Conservation (phyloP, 2,329 filamentous ascomycete genomes). For the Alternaria panax region DNA sequence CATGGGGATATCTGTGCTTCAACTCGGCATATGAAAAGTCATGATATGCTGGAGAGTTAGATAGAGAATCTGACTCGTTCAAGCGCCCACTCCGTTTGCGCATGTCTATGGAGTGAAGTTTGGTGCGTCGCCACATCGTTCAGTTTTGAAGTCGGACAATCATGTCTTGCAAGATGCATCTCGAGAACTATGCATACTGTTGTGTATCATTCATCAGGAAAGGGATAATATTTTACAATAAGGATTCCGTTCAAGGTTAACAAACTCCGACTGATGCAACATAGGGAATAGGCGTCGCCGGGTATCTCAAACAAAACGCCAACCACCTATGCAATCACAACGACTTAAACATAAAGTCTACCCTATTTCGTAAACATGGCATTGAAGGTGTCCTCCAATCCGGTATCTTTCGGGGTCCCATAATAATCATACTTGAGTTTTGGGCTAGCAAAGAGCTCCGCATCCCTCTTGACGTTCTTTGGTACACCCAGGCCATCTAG, state of each 20-base stretch:
- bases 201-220: not conserved
- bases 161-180: not conserved
- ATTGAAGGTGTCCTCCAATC: conserved; percentile 44
- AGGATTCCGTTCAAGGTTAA: not conserved
- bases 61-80: conserved; percentile 47
- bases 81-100: conserved; percentile 33
- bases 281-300: conserved; percentile 14
- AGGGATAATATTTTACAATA: not conserved
- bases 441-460: conserved; percentile 40
- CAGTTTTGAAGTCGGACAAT: not conserved
- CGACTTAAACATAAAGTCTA: not conserved
- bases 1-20: conserved; percentile 48
- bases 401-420: conserved; percentile 40
- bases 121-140: not conserved
- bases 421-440: conserved; percentile 47
- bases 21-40: conserved; percentile 48
- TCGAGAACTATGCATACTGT: not conserved
- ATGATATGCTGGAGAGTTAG: conserved; percentile 48
- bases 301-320: conserved; percentile 32
- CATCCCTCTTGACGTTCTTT: conserved; percentile 37
- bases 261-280: conserved; percentile 6
- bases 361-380: conserved; percentile 39
- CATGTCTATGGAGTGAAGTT: conserved; percentile 2
- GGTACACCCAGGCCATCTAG: conserved; percentile 36
- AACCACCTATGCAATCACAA: not conserved